phyloP scores from a whole-genome alignment of 768 basidiomycete species.

The Serendipita indica region DNA sequence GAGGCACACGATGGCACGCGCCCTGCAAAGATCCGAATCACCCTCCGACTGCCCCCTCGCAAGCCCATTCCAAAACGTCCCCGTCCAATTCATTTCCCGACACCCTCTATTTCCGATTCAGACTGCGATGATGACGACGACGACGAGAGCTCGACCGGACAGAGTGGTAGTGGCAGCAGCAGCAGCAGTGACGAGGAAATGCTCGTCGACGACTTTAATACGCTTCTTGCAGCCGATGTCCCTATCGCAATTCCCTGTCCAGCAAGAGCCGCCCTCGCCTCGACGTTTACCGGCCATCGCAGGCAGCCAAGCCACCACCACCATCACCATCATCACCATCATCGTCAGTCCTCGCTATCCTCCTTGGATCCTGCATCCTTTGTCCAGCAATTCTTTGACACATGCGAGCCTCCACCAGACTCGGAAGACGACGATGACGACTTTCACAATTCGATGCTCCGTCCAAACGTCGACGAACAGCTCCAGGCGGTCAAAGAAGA shows the following conservation, averaged over 20 bases:
- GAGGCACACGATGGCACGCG: constrained; percentile 32
- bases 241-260: constrained; percentile 6
- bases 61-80: background rate
- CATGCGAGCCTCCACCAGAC: constrained; percentile 42
- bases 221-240: background rate
- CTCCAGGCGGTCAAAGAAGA: background rate
- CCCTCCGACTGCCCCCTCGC: background rate
- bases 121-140: background rate
- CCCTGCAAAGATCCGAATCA: constrained; percentile 14
- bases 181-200: background rate
- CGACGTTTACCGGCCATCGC: constrained; percentile 38
- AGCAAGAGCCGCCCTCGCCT: constrained; percentile 31
- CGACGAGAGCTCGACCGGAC: background rate
- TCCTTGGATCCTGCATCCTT: constrained; percentile 26
- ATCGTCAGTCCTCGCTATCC: background rate
- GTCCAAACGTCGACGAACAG: background rate
- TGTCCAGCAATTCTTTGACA: constrained; percentile 32
- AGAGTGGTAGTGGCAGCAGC: background rate
- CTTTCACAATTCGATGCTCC: constrained; percentile 21
- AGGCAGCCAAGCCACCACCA: constrained; percentile 24
- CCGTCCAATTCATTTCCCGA: background rate
- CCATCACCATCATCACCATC: constrained; percentile 11
- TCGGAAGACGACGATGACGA: constrained; percentile 49
- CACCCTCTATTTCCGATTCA: background rate
- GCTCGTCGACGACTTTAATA: constrained; percentile 7